Percentiles rank a stretch among this genome's conserved stretches.
Evolutionary conservation across 192 early-diverging fungal species (phyloP).

Genomic region (Gonapodya prolifera): DNA sequence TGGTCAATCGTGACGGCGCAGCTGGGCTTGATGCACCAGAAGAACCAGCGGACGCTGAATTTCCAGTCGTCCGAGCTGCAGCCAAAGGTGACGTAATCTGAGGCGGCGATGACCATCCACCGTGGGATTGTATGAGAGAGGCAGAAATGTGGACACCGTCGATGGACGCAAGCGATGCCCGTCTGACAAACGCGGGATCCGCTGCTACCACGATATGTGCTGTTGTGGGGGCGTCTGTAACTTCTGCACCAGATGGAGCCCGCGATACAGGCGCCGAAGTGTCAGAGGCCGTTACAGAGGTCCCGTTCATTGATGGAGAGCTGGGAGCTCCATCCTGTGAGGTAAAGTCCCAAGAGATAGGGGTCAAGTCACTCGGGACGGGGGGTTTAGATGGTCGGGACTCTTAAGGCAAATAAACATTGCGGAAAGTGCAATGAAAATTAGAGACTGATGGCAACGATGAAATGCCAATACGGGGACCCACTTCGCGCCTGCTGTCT

Average conservation of each 20-base stretch:
- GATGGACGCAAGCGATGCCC: neutral
- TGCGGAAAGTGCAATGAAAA: too few species aligned
- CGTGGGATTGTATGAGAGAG: too few species aligned
- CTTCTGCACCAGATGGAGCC: neutral
- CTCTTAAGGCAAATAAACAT: too few species aligned
- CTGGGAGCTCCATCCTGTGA: neutral
- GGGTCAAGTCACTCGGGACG: neutral
- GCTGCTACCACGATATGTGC: neutral
- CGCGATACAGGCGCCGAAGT: neutral
- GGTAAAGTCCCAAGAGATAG: neutral
- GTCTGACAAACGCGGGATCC: neutral
- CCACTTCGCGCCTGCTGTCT: neutral
- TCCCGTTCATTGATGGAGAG: neutral
- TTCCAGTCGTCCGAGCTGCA: neutral
- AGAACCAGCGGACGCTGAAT: neutral
- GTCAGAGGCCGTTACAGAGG: neutral
- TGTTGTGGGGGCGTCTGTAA: neutral
- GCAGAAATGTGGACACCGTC: too few species aligned
- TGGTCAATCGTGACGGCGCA: neutral
- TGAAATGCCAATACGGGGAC: too few species aligned
- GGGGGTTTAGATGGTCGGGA: neutral
- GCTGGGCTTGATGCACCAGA: neutral
- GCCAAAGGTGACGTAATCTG: neutral
- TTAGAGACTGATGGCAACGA: too few species aligned
- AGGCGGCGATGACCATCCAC: neutral